These are phyloP conservation scores for Fomitopsis palustris DNA, from an alignment of 1,284 basidiomycete genomes.

Conservation along the genomic window DNA sequence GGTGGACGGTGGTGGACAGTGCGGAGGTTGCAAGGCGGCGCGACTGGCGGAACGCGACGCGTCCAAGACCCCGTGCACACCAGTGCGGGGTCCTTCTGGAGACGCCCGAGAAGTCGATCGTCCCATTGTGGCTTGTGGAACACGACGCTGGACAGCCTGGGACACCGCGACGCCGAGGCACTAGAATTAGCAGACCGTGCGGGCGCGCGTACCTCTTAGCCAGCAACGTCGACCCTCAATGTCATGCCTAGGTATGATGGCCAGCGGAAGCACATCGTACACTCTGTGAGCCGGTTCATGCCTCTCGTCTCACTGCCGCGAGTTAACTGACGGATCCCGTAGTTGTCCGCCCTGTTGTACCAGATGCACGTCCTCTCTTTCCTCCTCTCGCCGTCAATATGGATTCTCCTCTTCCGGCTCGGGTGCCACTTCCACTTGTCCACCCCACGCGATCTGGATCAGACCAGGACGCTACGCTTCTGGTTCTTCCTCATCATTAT, in stretches of 20 bases:
- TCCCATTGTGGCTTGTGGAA: background rate
- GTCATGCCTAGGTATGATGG: conserved; percentile 72
- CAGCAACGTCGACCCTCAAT: conserved; percentile 35
- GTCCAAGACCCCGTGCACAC: conserved; percentile 12
- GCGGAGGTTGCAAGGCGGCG: conserved; percentile 1
- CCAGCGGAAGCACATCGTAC: conserved; percentile 72
- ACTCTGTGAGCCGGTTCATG: conserved; percentile 42
- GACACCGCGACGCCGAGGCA: background rate
- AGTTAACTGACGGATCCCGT: background rate
- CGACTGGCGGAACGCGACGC: conserved; percentile 3
- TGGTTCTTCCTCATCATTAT: conserved; percentile 56
- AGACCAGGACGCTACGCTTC: conserved; percentile 56
- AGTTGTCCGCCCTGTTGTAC: conserved; percentile 70
- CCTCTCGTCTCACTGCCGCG: background rate
- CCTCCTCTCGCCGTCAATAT: conserved; percentile 65
- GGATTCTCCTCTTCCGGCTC: conserved; percentile 52
- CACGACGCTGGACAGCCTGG: background rate
- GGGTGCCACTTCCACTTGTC: conserved; percentile 61
- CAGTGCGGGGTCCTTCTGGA: background rate
- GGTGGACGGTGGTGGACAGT: background rate
- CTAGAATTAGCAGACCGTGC: conserved; percentile 2
- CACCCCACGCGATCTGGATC: conserved; percentile 60
- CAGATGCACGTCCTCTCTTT: conserved; percentile 73
- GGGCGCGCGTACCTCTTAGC: background rate
- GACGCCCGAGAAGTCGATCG: background rate